Percentiles rank a stretch among this genome's conserved stretches.
Evolutionary conservation across 768 basidiomycete genomes (phyloP).

Genomic region (Agaricus subrufescens): DNA sequence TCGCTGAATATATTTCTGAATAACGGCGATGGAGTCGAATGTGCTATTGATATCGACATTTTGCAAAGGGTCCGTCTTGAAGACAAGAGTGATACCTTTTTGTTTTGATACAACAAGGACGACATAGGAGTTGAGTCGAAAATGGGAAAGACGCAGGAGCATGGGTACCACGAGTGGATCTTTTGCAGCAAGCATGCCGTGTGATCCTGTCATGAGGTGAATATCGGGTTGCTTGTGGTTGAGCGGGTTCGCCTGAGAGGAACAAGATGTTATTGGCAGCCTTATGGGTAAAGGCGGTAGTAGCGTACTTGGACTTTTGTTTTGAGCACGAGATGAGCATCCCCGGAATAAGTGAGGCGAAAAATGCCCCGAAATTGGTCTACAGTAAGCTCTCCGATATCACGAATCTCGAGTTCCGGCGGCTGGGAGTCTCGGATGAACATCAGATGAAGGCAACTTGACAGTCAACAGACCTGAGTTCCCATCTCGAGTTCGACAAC

Average conservation of each 20-base stretch:
- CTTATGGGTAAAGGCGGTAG: neutral
- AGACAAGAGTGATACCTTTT: slow-evolving; percentile 97
- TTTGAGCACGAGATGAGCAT: slow-evolving; percentile 83
- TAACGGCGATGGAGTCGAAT: slow-evolving; percentile 96
- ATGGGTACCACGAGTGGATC: slow-evolving; percentile 97
- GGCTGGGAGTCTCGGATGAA: slow-evolving; percentile 47
- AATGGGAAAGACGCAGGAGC: slow-evolving; percentile 94
- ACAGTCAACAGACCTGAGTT: slow-evolving; percentile 58
- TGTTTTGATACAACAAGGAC: slow-evolving; percentile 96
- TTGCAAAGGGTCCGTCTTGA: slow-evolving; percentile 98
- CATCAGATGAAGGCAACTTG: neutral
- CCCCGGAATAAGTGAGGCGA: slow-evolving; percentile 89
- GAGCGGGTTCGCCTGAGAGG: slow-evolving; percentile 81
- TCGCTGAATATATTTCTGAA: slow-evolving; percentile 94
- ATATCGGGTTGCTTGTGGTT: slow-evolving; percentile 91
- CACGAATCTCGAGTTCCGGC: slow-evolving; percentile 93
- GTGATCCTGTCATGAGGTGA: slow-evolving; percentile 75
- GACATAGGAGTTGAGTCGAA: slow-evolving; percentile 91
- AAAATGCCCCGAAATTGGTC: slow-evolving; percentile 98
- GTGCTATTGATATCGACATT: slow-evolving; percentile 97
- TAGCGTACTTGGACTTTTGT: slow-evolving; percentile 85
- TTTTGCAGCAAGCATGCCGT: slow-evolving; percentile 90
- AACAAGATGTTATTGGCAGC: slow-evolving; percentile 1
- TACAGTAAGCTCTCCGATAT: slow-evolving; percentile 93
- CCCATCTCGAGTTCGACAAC: slow-evolving; percentile 99